These are phyloP conservation scores for Peronospora belbahrii DNA, from an alignment of 352 stramenopile species.

Conservation along the genomic window DNA sequence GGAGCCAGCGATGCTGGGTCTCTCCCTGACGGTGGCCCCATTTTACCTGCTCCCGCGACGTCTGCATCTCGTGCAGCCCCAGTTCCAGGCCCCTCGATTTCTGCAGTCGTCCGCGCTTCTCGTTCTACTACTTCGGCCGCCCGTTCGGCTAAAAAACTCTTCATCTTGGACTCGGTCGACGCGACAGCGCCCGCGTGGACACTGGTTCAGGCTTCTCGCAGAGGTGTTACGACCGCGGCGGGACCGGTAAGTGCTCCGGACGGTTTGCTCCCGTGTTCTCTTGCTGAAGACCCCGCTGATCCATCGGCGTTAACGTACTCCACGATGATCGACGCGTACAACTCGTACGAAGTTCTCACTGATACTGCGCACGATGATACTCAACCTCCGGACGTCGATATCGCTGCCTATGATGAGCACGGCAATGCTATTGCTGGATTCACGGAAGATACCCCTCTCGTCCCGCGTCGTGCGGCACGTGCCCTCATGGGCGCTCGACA, in stretches of 20 bases:
- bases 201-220: not conserved
- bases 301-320: not conserved
- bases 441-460: not conserved
- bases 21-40: too few species aligned
- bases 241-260: not conserved
- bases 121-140: not conserved
- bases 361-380: not conserved
- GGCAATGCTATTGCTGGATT: not conserved
- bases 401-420: not conserved
- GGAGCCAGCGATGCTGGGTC: not conserved
- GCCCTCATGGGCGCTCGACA: not conserved
- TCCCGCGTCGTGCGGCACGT: not conserved
- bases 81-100: too few species aligned
- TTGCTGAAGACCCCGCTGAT: not conserved
- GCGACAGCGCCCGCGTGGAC: not conserved
- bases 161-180: not conserved
- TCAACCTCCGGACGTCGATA: not conserved
- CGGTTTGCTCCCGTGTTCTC: not conserved
- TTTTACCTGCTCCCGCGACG: not conserved
- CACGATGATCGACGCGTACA: not conserved
- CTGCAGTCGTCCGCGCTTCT: too few species aligned
- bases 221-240: not conserved
- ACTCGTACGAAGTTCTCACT: not conserved
- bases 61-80: too few species aligned
- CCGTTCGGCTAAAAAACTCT: not conserved